These are phyloP conservation scores for Leccinum proliferum DNA, from an alignment of 1,284 basidiomycete genomes.

Conservation along the genomic window DNA sequence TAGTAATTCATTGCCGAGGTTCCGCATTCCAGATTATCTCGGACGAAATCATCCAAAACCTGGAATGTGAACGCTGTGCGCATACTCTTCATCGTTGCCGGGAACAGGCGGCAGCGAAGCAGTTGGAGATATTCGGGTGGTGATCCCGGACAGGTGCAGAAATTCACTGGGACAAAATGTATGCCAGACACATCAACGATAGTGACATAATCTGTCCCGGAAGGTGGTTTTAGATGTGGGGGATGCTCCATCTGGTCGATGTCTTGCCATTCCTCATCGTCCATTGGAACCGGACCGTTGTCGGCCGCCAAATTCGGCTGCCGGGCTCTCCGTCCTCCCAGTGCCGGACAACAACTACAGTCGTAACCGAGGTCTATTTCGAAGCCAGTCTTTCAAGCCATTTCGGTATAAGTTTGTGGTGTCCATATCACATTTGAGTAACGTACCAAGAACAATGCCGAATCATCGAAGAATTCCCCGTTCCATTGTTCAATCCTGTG, in stretches of 20 bases:
- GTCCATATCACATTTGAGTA: too few species aligned
- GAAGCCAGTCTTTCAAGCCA: not conserved
- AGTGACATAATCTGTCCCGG: not conserved
- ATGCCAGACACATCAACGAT: not conserved
- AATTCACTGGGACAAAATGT: not conserved
- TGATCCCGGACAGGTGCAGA: not conserved
- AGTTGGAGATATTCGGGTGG: slow-evolving; percentile 11
- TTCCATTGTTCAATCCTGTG: not conserved
- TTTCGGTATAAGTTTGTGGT: too few species aligned
- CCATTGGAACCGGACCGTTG: not conserved
- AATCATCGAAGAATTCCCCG: not conserved
- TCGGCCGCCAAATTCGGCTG: not conserved
- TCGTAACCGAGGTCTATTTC: not conserved
- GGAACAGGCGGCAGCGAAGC: not conserved
- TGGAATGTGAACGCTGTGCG: too few species aligned
- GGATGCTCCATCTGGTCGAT: not conserved
- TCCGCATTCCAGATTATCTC: slow-evolving; percentile 7
- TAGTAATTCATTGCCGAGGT: slow-evolving; percentile 25
- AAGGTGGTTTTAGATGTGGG: not conserved
- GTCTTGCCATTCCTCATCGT: not conserved
- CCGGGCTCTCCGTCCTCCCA: not conserved
- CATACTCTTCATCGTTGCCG: too few species aligned
- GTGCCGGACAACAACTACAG: not conserved
- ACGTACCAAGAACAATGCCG: not conserved
- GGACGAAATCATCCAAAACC: too few species aligned